Conservation (phyloP, 2,329 filamentous ascomycete genomes). For the Madurella mycetomatis region DNA sequence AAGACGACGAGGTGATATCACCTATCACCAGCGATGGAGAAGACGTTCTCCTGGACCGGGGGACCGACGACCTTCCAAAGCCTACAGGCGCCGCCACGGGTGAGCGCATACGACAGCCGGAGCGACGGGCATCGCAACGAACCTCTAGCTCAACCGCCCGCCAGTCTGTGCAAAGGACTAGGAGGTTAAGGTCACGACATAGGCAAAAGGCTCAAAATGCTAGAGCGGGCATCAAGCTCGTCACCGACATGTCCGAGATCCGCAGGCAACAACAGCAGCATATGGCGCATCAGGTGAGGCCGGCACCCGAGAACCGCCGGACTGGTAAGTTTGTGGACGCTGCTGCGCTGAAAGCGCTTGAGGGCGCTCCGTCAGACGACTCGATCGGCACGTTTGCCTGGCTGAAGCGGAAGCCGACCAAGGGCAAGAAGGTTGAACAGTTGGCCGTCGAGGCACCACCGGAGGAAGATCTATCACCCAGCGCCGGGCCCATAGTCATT, state of each 20-base stretch:
- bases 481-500: slow-evolving; percentile 68
- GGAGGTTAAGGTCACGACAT: slow-evolving; percentile 53
- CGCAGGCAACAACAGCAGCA: slow-evolving; percentile 39
- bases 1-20: slow-evolving; percentile 43
- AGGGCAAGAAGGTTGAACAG: slow-evolving; percentile 27
- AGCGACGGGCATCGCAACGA: slow-evolving; percentile 17
- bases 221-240: slow-evolving; percentile 60
- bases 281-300: slow-evolving; percentile 30
- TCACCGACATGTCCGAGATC: slow-evolving; percentile 62
- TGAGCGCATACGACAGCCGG: background rate
- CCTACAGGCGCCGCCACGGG: background rate
- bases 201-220: slow-evolving; percentile 58
- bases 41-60: slow-evolving; percentile 26
- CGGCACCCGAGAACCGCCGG: slow-evolving; percentile 19
- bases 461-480: slow-evolving; percentile 56
- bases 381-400: slow-evolving; percentile 56
- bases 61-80: background rate
- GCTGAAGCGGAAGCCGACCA: slow-evolving; percentile 42
- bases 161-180: slow-evolving; percentile 38
- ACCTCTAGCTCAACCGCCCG: slow-evolving; percentile 28
- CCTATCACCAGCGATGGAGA: slow-evolving; percentile 36
- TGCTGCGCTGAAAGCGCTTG: slow-evolving; percentile 56
- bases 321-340: slow-evolving; percentile 52
- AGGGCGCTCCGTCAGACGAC: slow-evolving; percentile 50
- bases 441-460: slow-evolving; percentile 25